Evolutionary conservation across 495 filamentous ascomycete genomes (phyloP), one percentile per base, ranked within the genome.

Genomic region (Aspergillus conjunctus): DNA sequence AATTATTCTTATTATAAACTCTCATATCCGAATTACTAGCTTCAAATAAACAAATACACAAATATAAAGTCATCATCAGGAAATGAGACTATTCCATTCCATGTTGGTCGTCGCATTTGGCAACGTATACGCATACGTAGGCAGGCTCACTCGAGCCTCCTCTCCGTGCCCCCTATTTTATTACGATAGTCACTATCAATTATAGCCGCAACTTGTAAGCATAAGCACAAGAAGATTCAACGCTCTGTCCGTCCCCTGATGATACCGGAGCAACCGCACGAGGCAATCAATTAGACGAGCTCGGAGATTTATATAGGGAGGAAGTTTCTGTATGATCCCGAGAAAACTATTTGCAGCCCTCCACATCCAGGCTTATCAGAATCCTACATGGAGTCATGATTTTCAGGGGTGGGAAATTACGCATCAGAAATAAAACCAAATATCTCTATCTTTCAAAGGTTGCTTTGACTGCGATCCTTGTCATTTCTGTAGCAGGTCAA

Each of bases 381-480:
- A 45, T 41, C 22, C 57, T 56, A 2, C n/a, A 43, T 51, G 37
- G 56, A 60, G 51, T 34, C 56, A 62, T 58, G 66, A 68, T 68
- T 60, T 62, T 68, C 66, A 68, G 66, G 66, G 66, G 66, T 11
- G 39, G 11, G 18, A 43, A 51, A 44, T 61, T 41, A 21, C 26
- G 18, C 10, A 26, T 41, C 34, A 22, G 30, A 48, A 48, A 48
- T 20, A 21, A 20, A 48, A 11, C 7, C 7, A 21, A 48, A 48
- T 11, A 11, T n/a, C 11, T 41, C 11, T 7, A 21, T 17, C n/a
- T 21, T 20, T 48, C 17, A 11, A 11, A 41, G 15, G 11, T 41
- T 41, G 15, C 15, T 41, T 41, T 14, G 12, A 14, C 37, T 41
- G 37, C 15, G 9, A 2, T 41, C 11, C 0, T 41, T 41, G 15